A percentile compares a stretch with the other conserved stretches of the same genome.
Evolutionary conservation across 495 filamentous ascomycete genomes (phyloP).

Genomic region (Daldinia childiae): DNA sequence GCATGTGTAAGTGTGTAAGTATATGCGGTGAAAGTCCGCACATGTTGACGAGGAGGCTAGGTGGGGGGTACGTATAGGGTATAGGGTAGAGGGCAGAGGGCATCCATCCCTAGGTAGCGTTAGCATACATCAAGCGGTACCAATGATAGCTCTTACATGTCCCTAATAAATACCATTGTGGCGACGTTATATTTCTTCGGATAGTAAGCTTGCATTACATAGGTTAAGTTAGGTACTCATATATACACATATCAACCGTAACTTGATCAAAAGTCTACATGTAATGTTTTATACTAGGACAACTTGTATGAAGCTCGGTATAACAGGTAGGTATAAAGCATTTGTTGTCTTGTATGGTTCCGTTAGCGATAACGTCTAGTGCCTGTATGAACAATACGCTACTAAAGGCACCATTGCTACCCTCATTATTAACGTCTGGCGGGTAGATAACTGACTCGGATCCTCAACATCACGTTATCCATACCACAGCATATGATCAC

Average conservation of each 20-base stretch:
- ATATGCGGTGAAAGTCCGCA: conserved; percentile 28
- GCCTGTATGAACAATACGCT: background rate
- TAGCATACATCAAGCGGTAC: conserved; percentile 7
- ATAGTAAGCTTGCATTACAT: conserved; percentile 18
- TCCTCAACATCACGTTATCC: background rate
- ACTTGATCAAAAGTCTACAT: background rate
- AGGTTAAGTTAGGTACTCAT: background rate
- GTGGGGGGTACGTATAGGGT: background rate
- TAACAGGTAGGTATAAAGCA: background rate
- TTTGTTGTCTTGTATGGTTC: background rate
- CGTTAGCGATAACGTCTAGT: background rate
- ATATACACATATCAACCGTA: conserved; percentile 12
- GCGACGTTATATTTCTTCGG: conserved; percentile 10
- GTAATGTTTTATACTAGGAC: background rate
- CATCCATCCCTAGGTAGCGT: conserved; percentile 10
- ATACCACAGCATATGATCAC: background rate
- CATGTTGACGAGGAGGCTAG: background rate
- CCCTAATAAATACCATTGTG: conserved; percentile 1
- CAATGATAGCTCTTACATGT: background rate
- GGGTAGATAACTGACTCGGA: conserved; percentile 9
- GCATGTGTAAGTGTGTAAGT: background rate
- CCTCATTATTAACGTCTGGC: background rate
- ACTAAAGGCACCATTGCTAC: background rate
- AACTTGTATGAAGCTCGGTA: background rate
- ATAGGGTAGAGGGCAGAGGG: conserved; percentile 1